phyloP scores from a whole-genome alignment of 805 yeast species.

The Scheffersomyces amazonensis region DNA sequence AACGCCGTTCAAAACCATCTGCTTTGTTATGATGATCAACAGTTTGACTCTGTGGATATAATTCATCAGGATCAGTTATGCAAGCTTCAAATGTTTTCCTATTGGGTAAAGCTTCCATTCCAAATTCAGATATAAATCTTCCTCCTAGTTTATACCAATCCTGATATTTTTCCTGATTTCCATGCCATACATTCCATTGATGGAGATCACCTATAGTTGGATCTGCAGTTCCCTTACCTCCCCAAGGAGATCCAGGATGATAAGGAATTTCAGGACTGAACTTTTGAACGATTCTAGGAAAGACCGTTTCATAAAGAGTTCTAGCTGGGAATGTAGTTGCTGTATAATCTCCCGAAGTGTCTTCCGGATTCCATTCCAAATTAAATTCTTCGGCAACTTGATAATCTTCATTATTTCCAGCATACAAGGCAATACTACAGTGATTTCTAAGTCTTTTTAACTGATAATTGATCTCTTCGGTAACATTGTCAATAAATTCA shows the following conservation, averaged over 20 bases:
- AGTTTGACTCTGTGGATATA: conserved; percentile 41
- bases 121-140: conserved; percentile 52
- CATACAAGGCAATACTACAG: conserved; percentile 36
- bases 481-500: conserved; percentile 31
- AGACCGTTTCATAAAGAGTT: conserved; percentile 34
- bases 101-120: conserved; percentile 48
- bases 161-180: conserved; percentile 47
- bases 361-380: conserved; percentile 24
- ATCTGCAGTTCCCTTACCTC: conserved; percentile 35
- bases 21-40: conserved; percentile 51
- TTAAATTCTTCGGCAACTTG: conserved; percentile 38
- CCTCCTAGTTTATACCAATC: conserved; percentile 47
- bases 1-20: conserved; percentile 43
- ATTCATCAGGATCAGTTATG: conserved; percentile 35
- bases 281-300: conserved; percentile 33
- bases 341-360: conserved; percentile 22
- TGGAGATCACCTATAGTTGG: conserved; percentile 48
- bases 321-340: conserved; percentile 44
- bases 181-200: conserved; percentile 61
- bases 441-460: conserved; percentile 39
- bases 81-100: conserved; percentile 31
- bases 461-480: conserved; percentile 36
- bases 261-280: conserved; percentile 27
- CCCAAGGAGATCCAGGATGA: conserved; percentile 51
- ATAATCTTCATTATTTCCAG: conserved; percentile 50